Conservation (phyloP, 805 yeast species). For the Nakazawaea peltata region DNA sequence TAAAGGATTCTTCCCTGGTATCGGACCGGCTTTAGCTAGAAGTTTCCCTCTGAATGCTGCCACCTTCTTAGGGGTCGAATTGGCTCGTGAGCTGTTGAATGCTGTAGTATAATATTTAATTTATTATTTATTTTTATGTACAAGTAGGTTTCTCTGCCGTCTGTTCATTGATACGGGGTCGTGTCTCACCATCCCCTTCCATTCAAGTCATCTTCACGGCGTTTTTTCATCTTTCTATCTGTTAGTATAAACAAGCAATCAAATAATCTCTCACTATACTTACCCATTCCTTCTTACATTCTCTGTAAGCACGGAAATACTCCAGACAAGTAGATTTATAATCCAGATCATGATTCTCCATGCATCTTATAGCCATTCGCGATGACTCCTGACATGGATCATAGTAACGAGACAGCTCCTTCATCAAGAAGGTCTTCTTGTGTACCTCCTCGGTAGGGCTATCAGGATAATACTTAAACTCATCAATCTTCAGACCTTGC, state of each 20-base stretch:
- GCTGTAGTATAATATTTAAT: not conserved
- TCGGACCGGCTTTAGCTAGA: slow-evolving; percentile 90
- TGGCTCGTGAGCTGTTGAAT: slow-evolving; percentile 36
- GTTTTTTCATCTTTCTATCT: slow-evolving; percentile 3
- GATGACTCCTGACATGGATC: slow-evolving; percentile 93
- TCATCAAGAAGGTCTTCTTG: slow-evolving; percentile 54
- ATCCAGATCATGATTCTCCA: slow-evolving; percentile 71
- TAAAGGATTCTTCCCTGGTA: slow-evolving; percentile 93
- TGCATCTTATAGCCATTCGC: slow-evolving; percentile 77
- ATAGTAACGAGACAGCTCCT: slow-evolving; percentile 70
- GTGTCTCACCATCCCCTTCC: slow-evolving; percentile 9
- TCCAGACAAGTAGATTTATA: slow-evolving; percentile 60
- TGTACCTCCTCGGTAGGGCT: slow-evolving; percentile 70
- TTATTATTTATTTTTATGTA: not conserved
- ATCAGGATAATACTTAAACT: slow-evolving; percentile 76
- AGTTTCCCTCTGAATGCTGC: slow-evolving; percentile 99
- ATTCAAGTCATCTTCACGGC: slow-evolving; percentile 8
- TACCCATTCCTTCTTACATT: slow-evolving; percentile 78
- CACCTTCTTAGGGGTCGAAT: slow-evolving; percentile 90
- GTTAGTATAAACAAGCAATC: not conserved
- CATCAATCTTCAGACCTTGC: slow-evolving; percentile 37
- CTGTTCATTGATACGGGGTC: no score
- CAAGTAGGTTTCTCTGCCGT: not conserved
- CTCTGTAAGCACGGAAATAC: slow-evolving; percentile 88
- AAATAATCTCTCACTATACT: slow-evolving; percentile 22